Percentiles rank a stretch among this genome's conserved stretches.
phyloP scores from a whole-genome alignment of 176 grass and related monocot genomes.

The Coix lacrymajobi region DNA sequence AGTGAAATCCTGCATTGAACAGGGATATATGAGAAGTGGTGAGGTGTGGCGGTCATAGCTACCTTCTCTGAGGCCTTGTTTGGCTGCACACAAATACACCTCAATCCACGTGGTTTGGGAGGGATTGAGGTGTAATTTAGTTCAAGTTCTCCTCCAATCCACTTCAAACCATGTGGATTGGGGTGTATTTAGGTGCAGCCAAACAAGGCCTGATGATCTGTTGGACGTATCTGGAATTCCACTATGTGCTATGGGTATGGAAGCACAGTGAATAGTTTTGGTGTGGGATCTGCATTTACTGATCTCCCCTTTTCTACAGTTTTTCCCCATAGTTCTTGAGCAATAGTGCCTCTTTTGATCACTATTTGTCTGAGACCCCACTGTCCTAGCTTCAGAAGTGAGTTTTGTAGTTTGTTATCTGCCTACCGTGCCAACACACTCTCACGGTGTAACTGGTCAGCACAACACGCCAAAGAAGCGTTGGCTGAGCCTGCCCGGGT shows the following conservation, averaged over 20 bases:
- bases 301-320: background rate
- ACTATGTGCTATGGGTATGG: background rate
- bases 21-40: background rate
- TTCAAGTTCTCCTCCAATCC: no score
- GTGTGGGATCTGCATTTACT: background rate
- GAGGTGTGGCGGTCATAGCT: background rate
- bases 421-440: no score
- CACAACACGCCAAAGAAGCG: no score
- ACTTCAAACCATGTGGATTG: no score
- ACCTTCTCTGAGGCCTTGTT: no score
- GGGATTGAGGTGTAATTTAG: no score
- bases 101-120: no score
- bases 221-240: background rate
- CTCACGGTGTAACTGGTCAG: no score
- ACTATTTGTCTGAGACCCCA: background rate
- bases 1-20: background rate
- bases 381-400: background rate
- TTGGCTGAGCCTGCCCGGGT: no score
- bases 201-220: no score
- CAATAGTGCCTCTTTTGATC: background rate
- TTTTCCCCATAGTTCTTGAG: background rate
- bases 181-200: no score
- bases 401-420: background rate
- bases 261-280: constrained; percentile 1
- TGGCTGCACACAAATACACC: no score